phyloP scores from a whole-genome alignment of 106 monocot species.

The Cymbidium sinense region DNA sequence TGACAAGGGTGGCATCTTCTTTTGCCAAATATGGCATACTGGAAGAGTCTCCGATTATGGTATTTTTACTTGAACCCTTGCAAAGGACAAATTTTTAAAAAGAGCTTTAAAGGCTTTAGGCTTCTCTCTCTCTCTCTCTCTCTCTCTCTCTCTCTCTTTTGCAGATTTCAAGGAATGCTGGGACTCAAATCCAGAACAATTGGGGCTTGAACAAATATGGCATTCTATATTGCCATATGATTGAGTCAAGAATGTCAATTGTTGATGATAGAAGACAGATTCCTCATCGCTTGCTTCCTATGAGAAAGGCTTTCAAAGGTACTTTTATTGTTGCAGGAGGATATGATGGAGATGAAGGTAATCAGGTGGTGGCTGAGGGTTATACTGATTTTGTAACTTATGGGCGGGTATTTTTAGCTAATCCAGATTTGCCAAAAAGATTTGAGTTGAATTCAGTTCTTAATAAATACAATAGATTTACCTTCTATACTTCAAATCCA shows the following conservation, averaged over 20 bases:
- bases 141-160: too few relatives aligned
- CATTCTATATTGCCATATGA: constrained; percentile 18
- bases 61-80: not conserved
- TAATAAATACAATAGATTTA: constrained; percentile 17
- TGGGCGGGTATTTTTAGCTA: constrained; percentile 25
- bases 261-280: constrained; percentile 11
- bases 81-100: not conserved
- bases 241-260: constrained; percentile 8
- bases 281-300: constrained; percentile 10
- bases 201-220: constrained; percentile 21
- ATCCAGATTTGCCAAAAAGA: constrained; percentile 27
- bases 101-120: constrained; percentile 16
- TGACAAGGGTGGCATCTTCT: constrained; percentile 20
- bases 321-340: constrained; percentile 27
- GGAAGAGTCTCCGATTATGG: constrained; percentile 11
- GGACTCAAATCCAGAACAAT: constrained; percentile 27
- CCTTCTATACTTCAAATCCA: constrained; percentile 18
- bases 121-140: too few relatives aligned
- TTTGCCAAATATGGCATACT: constrained; percentile 20
- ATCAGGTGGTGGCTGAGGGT: constrained; percentile 11
- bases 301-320: constrained; percentile 23
- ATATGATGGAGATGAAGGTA: constrained; percentile 27
- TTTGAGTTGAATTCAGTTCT: constrained; percentile 18
- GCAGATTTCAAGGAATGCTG: constrained; percentile 12
- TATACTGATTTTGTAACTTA: constrained; percentile 30